A percentile compares a stretch with the other conserved stretches of the same genome.
These are phyloP conservation scores for Coniferiporia weirii DNA, from an alignment of 1,284 basidiomycete species.

Conservation along the genomic window DNA sequence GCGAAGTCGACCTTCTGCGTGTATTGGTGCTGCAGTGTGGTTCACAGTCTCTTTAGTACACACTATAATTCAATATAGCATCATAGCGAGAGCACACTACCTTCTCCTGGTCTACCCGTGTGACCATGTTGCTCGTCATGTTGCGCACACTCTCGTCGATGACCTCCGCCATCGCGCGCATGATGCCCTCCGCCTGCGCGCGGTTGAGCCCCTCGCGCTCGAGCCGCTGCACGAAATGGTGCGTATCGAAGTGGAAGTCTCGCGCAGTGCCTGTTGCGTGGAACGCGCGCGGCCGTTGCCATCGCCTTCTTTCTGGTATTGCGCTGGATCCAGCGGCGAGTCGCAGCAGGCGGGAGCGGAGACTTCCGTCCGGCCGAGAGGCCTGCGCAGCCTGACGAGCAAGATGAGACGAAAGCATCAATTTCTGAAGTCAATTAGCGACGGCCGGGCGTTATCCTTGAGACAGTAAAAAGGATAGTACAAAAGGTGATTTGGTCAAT, in stretches of 20 bases:
- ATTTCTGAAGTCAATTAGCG: not conserved
- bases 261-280: not conserved
- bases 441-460: not conserved
- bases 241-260: slow-evolving; percentile 88
- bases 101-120: slow-evolving; percentile 92
- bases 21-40: slow-evolving; percentile 69
- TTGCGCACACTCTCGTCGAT: slow-evolving; percentile 92
- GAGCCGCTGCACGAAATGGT: slow-evolving; percentile 86
- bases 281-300: not conserved
- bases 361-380: not conserved
- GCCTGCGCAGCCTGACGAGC: not conserved
- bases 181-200: slow-evolving; percentile 90
- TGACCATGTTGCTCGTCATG: slow-evolving; percentile 93
- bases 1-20: slow-evolving; percentile 98
- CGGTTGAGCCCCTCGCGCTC: slow-evolving; percentile 84
- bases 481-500: not conserved
- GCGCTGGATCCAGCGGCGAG: not conserved
- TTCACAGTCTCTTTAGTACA: not conserved
- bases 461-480: not conserved
- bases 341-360: not conserved
- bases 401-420: not conserved
- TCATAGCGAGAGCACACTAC: slow-evolving; percentile 38
- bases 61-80: not conserved
- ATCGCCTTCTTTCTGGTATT: not conserved
- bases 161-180: slow-evolving; percentile 91